These are phyloP conservation scores for Cystofilobasidium macerans DNA, from an alignment of 768 basidiomycete species.

Conservation along the genomic window DNA sequence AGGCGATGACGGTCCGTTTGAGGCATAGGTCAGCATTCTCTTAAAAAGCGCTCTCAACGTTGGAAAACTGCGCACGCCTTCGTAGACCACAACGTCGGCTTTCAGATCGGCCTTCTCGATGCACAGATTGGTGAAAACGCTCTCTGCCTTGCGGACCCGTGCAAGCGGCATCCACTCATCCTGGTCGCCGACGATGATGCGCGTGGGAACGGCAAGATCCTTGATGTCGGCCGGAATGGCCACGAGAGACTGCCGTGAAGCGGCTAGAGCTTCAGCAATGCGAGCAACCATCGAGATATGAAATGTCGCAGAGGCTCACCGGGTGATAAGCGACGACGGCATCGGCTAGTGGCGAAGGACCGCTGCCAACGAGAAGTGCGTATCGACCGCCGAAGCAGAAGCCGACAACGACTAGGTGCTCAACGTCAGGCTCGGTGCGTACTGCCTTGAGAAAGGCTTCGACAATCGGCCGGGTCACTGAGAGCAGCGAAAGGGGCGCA, in stretches of 20 bases:
- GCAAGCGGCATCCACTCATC: background rate
- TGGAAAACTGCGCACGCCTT: constrained; percentile 28
- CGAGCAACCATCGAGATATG: background rate
- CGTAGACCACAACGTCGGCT: background rate
- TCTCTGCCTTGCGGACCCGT: background rate
- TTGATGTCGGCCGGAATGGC: constrained; percentile 32
- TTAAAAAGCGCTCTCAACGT: background rate
- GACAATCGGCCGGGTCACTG: constrained; percentile 33
- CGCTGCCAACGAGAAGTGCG: constrained; percentile 18
- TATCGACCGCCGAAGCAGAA: constrained; percentile 39
- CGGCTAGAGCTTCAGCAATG: background rate
- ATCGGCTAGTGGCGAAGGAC: constrained; percentile 12
- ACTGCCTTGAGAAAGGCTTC: constrained; percentile 36
- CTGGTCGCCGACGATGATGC: constrained; percentile 32
- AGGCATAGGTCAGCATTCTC: background rate
- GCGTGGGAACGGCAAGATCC: constrained; percentile 30
- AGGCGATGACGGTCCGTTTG: constrained; percentile 28
- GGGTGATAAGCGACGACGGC: constrained; percentile 36
- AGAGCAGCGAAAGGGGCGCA: background rate
- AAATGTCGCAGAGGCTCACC: background rate
- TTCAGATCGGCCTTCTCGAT: background rate
- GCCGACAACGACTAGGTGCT: constrained; percentile 36
- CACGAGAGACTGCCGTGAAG: constrained; percentile 9
- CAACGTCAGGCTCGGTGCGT: constrained; percentile 32
- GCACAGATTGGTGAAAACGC: background rate